Percentiles rank a stretch among this genome's conserved stretches.
These are phyloP conservation scores for Tylopilus sp. DNA, from an alignment of 768 basidiomycete genomes.

Conservation along the genomic window DNA sequence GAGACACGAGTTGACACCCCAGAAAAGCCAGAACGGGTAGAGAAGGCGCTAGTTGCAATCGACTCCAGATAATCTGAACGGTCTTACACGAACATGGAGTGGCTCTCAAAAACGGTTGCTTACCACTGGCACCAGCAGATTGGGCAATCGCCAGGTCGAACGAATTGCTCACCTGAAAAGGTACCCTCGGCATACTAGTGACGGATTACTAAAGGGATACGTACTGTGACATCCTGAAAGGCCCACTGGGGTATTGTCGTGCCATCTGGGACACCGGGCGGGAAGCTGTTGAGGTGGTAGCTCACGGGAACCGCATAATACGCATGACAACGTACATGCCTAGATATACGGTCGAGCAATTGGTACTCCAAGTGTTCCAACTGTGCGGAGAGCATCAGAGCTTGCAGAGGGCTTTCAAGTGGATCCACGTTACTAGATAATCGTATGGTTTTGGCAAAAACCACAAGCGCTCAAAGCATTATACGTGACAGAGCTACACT, in stretches of 20 bases:
- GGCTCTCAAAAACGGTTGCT: background rate
- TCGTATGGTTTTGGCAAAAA: no score
- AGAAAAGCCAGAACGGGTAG: no score
- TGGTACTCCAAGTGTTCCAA: no score
- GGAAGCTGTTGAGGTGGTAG: conserved; percentile 37
- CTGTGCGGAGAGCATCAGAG: no score
- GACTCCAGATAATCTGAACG: background rate
- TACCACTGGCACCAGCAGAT: conserved; percentile 25
- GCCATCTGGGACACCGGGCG: conserved; percentile 42
- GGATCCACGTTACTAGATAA: no score
- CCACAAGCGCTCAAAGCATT: no score
- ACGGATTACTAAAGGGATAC: conserved; percentile 15
- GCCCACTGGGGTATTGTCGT: conserved; percentile 61
- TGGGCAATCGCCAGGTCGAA: conserved; percentile 43
- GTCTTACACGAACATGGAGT: background rate
- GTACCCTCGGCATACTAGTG: conserved; percentile 1
- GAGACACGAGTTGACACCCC: no score
- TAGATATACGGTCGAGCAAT: no score
- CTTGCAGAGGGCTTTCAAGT: no score
- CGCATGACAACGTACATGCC: conserved; percentile 18
- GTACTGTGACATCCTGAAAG: conserved; percentile 49
- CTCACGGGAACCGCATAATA: background rate
- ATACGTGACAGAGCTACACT: no score
- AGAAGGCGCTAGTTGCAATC: no score
- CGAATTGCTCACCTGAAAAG: conserved; percentile 30